phyloP scores from a whole-genome alignment of 2,329 filamentous ascomycete species.

The Dactylonectria macrodidyma region DNA sequence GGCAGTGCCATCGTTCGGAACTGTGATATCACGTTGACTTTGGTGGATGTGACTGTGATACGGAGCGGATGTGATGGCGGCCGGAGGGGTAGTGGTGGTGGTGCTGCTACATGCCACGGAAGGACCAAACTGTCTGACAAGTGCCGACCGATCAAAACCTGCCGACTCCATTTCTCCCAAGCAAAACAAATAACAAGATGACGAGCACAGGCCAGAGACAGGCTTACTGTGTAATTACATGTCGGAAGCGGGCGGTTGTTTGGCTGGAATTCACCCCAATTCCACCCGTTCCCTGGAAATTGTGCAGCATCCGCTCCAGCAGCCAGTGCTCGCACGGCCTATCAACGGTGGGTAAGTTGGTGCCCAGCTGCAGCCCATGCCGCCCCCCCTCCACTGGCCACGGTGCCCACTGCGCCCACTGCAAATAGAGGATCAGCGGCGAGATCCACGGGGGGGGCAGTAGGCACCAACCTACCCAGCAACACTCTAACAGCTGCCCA shows the following conservation, averaged over 20 bases:
- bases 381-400: neutral
- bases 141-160: neutral
- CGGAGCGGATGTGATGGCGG: conserved; percentile 4
- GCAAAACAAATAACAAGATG: conserved; percentile 16
- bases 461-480: neutral
- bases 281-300: conserved; percentile 6
- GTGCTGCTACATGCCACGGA: neutral
- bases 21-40: conserved; percentile 1
- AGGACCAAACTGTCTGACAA: neutral
- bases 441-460: neutral
- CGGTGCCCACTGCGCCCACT: neutral
- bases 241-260: neutral
- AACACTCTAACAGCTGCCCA: conserved; percentile 31
- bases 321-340: conserved; percentile 8
- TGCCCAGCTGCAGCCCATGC: conserved; percentile 14
- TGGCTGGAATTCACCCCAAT: conserved; percentile 18
- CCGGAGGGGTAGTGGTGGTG: neutral
- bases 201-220: conserved; percentile 39
- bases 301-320: conserved; percentile 8
- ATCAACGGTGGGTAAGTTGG: conserved; percentile 3
- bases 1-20: neutral
- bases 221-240: conserved; percentile 22
- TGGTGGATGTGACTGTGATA: conserved; percentile 5
- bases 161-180: conserved; percentile 11
- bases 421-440: neutral